Evolutionary conservation across 805 yeast species (phyloP).

Genomic region (Isabelozyma heimii): DNA sequence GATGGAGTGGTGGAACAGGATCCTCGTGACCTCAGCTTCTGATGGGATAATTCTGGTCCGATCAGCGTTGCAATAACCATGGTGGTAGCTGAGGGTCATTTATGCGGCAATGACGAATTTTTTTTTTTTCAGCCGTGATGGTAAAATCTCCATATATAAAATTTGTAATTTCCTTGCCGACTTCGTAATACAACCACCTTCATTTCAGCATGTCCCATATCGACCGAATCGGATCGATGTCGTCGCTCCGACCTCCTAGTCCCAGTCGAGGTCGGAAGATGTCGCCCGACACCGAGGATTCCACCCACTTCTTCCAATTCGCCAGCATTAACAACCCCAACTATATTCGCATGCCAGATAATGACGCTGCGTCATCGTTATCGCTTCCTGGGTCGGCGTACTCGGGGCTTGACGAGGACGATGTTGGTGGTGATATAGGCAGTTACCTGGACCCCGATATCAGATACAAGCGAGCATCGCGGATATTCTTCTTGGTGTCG

Average conservation of each 20-base stretch:
- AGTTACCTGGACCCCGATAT: background rate
- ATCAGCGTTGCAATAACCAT: too few species aligned
- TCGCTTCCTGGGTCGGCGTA: background rate
- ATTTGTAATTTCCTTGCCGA: too few species aligned
- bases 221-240: background rate
- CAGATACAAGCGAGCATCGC: background rate
- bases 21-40: background rate
- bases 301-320: conserved; percentile 1
- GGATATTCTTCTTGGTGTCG: conserved; percentile 26
- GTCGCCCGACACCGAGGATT: background rate
- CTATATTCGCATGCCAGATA: background rate
- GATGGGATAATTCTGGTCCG: too few species aligned
- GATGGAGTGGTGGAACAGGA: conserved; percentile 54
- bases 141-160: too few species aligned
- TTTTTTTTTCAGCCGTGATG: too few species aligned
- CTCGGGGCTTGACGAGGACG: background rate
- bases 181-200: too few species aligned
- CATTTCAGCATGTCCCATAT: too few species aligned
- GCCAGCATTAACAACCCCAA: background rate
- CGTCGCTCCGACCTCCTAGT: background rate
- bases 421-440: background rate
- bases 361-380: too few species aligned
- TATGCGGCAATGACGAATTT: too few species aligned
- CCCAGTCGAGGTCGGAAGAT: background rate
- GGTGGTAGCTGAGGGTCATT: too few species aligned